A percentile compares a stretch with the other conserved stretches of the same genome.
Conservation (phyloP, 2,329 filamentous ascomycete species). For the Fusarium falciforme region DNA sequence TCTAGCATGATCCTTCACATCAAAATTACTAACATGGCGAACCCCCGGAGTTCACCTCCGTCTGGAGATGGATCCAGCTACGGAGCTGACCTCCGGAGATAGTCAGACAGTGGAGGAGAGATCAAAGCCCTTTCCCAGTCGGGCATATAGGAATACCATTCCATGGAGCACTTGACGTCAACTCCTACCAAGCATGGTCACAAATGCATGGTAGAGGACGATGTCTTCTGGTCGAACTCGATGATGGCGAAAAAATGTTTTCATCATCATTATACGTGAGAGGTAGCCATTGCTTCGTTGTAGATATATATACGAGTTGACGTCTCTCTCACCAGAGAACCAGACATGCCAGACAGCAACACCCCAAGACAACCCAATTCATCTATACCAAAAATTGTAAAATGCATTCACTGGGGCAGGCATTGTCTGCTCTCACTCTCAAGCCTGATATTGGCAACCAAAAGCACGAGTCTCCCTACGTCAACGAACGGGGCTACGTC, state of each 20-base stretch:
- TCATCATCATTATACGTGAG: constrained; percentile 4
- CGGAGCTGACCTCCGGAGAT: constrained; percentile 29
- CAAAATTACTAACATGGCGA: background rate
- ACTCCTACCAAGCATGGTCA: constrained; percentile 8
- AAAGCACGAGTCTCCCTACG: constrained; percentile 48
- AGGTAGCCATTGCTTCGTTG: background rate
- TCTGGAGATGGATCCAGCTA: background rate
- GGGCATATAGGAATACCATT: background rate
- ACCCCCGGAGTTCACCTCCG: background rate
- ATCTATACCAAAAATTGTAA: background rate
- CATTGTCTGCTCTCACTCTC: constrained; percentile 5
- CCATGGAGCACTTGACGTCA: constrained; percentile 29
- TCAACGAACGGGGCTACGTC: constrained; percentile 63
- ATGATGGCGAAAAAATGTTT: background rate
- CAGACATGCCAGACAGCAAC: background rate
- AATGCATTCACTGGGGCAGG: background rate
- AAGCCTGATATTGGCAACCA: constrained; percentile 11
- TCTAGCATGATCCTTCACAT: background rate
- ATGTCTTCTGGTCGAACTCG: background rate
- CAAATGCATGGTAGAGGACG: constrained; percentile 2
- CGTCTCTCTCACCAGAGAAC: background rate
- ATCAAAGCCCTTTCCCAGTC: background rate
- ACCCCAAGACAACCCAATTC: no score
- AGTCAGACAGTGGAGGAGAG: background rate
- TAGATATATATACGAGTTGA: background rate